Base-by-base conservation (phyloP, 805 yeast genomes). In the Brettanomyces anomalus region DNA sequence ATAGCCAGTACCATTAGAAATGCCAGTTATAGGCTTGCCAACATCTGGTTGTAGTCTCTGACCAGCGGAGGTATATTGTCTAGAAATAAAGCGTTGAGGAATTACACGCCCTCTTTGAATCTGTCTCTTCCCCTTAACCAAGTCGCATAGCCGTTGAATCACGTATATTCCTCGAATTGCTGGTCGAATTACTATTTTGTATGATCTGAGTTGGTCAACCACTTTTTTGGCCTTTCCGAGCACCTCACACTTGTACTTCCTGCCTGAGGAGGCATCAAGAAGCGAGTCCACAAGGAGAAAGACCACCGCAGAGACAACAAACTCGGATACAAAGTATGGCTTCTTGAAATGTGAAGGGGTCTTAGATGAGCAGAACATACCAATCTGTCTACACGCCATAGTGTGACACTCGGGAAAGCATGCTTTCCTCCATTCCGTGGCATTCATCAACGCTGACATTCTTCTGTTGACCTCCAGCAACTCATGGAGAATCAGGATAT, bases 151-250 rank as follows among this genome's bases (percentile, higher is more conserved):
- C 31, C 50, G 53, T 20, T 55, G 57, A 4, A 59, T 45, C 21
- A 59, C 56, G 39, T 56, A 59, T 1, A 54, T 32, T 2, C 60
- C 64, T n/a, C 64, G 47, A 5, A 54, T 39, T 3, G 64, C 63
- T 15, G 62, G 60, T 30, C 61, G 50, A 39, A 57, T 48, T 4
- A 53, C 47, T 15, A 45, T 49, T 37, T 46, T 54, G 36, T 53
- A 55, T 4, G 59, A 46, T 11, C 50, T 48, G 15, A 60, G 45
- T 4, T 55, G 46, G 3, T 54, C 54, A 1, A 55, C 18, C 8
- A 52, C 36, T 34, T 41, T 47, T 15, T 42, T 44, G 4, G 52
- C 57, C 3, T 52, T 36, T 3, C 35, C 10, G 6, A 51, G 39
- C 4, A 49, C 46, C 8, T 50, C 37, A 2, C 35, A 2, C 18